Percentiles rank a stretch among this genome's conserved stretches.
Conservation (phyloP, 805 yeast genomes). For the Saccharomycopsis schoenii region DNA sequence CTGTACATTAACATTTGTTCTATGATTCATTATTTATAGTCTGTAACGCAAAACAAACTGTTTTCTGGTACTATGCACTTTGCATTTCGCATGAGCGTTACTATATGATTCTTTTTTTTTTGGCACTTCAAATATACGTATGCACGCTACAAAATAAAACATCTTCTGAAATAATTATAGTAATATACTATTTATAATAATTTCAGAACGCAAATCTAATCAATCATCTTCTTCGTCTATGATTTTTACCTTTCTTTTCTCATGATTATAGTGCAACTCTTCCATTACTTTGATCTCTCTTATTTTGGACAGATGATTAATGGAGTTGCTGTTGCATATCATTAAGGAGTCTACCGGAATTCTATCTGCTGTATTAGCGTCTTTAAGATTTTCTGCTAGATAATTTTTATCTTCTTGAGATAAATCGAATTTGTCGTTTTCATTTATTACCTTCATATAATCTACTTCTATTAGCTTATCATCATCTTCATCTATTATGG, state of each 20-base stretch:
- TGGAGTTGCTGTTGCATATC: neutral
- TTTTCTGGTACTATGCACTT: neutral
- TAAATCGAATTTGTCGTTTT: neutral
- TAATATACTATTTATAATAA: too few species aligned
- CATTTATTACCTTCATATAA: neutral
- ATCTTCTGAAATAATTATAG: too few species aligned
- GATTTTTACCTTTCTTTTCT: neutral
- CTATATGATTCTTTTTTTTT: neutral
- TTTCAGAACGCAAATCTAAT: too few species aligned
- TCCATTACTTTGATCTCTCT: neutral
- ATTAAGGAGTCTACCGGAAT: neutral
- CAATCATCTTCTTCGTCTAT: neutral
- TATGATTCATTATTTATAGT: neutral
- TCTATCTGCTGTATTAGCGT: neutral
- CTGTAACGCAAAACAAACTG: neutral
- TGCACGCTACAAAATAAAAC: too few species aligned
- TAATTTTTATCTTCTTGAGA: neutral
- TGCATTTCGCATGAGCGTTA: neutral
- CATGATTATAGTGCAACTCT: neutral
- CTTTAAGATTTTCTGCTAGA: neutral
- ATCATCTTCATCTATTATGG: constrained; percentile 24
- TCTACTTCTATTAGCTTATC: constrained; percentile 21
- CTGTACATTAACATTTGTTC: neutral
- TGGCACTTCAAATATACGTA: too few species aligned
- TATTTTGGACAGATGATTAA: neutral